A percentile compares a stretch with the other conserved stretches of the same genome.
Evolutionary conservation across 768 basidiomycete species (phyloP).

Genomic region (Termitomyces sp.): DNA sequence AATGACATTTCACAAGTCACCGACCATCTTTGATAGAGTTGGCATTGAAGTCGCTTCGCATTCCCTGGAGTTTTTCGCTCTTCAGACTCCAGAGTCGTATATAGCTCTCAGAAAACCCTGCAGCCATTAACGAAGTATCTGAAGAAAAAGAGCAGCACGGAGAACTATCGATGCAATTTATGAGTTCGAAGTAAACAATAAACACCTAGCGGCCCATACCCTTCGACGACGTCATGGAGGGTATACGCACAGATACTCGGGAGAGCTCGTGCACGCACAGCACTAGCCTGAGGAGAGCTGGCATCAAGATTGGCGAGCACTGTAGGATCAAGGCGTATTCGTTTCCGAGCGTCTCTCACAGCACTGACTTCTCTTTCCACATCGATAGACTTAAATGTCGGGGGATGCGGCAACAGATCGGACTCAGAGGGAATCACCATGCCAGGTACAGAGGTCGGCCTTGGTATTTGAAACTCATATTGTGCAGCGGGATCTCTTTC

Average conservation of each 20-base stretch:
- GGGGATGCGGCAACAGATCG: constrained; percentile 79
- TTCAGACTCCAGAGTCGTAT: constrained; percentile 94
- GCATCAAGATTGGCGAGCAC: constrained; percentile 50
- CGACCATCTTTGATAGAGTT: constrained; percentile 66
- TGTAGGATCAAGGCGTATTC: constrained; percentile 85
- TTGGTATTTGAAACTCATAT: constrained; percentile 54
- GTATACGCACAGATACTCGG: constrained; percentile 97
- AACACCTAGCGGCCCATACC: constrained; percentile 44
- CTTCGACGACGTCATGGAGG: constrained; percentile 90
- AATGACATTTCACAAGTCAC: constrained; percentile 20
- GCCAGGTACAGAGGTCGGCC: constrained; percentile 47
- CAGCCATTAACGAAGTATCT: constrained; percentile 89
- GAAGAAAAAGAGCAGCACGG: constrained; percentile 86
- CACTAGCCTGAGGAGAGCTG: constrained; percentile 52
- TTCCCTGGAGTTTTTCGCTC: constrained; percentile 78
- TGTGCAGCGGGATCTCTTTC: constrained; percentile 65
- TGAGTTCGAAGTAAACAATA: background rate
- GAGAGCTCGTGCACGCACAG: constrained; percentile 59
- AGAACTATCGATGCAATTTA: constrained; percentile 40
- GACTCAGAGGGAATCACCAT: constrained; percentile 57
- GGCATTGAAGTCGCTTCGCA: constrained; percentile 70
- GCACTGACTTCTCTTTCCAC: constrained; percentile 87
- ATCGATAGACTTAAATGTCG: constrained; percentile 79
- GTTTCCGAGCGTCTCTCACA: constrained; percentile 85
- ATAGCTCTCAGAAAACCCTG: constrained; percentile 94